A percentile compares a stretch with the other conserved stretches of the same genome.
These are phyloP conservation scores for Cyanidioschyzon merolae DNA, from an alignment of 23 red algal genomes.

Conservation along the genomic window DNA sequence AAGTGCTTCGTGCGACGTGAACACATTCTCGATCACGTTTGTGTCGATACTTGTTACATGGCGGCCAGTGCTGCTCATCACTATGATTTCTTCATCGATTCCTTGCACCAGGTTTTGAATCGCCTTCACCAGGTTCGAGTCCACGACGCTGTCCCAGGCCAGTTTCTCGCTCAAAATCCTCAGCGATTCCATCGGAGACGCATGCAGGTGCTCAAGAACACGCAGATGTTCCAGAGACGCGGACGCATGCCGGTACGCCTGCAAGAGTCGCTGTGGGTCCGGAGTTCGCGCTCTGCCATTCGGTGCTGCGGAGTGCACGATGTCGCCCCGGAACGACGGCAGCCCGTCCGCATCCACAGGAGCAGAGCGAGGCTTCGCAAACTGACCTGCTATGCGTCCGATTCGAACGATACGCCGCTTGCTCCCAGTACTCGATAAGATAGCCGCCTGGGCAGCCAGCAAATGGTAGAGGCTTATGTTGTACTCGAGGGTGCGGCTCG, in stretches of 20 bases:
- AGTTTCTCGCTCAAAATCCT: conserved; percentile 27
- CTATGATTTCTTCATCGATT: conserved; percentile 58
- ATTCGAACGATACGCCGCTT: conserved; percentile 55
- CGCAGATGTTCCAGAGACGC: conserved; percentile 55
- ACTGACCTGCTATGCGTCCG: conserved; percentile 71
- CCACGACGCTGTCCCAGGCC: conserved; percentile 13
- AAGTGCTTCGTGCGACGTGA: conserved; percentile 28
- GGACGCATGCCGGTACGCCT: conserved; percentile 52
- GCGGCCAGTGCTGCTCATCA: conserved; percentile 2
- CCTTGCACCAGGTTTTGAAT: conserved; percentile 26
- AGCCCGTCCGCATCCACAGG: conserved; percentile 22
- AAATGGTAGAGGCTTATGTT: conserved; percentile 43
- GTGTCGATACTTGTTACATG: conserved; percentile 41
- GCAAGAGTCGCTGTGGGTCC: conserved; percentile 49
- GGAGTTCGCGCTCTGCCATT: conserved; percentile 36
- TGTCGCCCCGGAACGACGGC: conserved; percentile 63
- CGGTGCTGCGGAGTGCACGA: conserved; percentile 36
- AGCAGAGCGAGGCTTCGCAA: conserved; percentile 58
- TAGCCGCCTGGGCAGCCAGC: conserved; percentile 56
- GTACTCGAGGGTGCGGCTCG: conserved; percentile 23
- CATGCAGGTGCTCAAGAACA: conserved; percentile 40
- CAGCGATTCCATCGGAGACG: conserved; percentile 52
- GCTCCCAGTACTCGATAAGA: conserved; percentile 38
- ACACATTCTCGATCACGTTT: conserved; percentile 39
- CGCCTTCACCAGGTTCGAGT: neutral